Conservation (phyloP, 140 eudicot species). For the Anethum foeniculum region DNA sequence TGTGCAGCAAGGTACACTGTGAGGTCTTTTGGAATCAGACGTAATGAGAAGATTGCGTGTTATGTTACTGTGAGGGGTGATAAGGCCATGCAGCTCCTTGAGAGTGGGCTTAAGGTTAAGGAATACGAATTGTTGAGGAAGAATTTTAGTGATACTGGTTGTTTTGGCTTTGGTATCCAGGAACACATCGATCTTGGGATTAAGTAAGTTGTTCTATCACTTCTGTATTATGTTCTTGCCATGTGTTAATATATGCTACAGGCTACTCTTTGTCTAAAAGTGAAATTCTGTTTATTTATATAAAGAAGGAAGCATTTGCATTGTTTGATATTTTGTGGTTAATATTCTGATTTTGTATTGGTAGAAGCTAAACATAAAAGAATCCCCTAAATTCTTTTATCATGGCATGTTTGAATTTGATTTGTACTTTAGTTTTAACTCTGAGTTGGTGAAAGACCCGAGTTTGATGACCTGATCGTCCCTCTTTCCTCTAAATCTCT, state of each 20-base stretch:
- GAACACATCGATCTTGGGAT: constrained; percentile 17
- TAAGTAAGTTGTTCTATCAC: constrained; percentile 7
- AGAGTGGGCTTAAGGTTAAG: constrained; percentile 20
- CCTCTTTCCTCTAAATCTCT: not conserved
- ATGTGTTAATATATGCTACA: not conserved
- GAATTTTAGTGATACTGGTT: constrained; percentile 26
- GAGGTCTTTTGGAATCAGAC: constrained; percentile 11
- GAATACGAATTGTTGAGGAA: constrained; percentile 22
- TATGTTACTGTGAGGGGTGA: constrained; percentile 19
- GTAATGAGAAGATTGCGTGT: constrained; percentile 17
- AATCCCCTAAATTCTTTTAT: not conserved
- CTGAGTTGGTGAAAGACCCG: not conserved
- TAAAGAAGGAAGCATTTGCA: not conserved
- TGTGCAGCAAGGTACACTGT: constrained; percentile 13
- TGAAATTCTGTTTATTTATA: not conserved
- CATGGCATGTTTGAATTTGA: not conserved
- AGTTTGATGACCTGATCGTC: not conserved
- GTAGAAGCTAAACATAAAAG: not conserved
- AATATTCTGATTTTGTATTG: not conserved
- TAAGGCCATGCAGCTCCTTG: constrained; percentile 29
- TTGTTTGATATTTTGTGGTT: not conserved
- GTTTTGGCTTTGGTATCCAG: constrained; percentile 28
- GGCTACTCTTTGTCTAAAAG: not conserved
- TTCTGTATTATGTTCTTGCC: not conserved
- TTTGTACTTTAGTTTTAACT: not conserved